Conservation (phyloP, 2,329 filamentous ascomycete genomes). For the Fusarium scirpi region DNA sequence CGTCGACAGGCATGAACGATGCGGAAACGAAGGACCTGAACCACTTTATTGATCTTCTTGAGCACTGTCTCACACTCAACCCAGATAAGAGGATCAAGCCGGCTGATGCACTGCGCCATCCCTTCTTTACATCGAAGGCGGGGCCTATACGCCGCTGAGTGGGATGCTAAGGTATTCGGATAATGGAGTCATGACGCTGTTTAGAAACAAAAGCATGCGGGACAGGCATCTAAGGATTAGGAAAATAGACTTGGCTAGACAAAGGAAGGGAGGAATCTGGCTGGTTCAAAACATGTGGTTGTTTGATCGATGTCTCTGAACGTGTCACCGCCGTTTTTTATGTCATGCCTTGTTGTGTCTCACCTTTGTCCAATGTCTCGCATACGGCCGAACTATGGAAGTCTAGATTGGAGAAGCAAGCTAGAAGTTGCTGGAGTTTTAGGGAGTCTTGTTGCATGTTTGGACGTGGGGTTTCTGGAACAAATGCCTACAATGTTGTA, state of each 20-base stretch:
- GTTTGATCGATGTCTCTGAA: constrained; percentile 27
- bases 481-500: constrained; percentile 6
- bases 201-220: constrained; percentile 21
- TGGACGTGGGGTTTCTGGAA: constrained; percentile 16
- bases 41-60: constrained; percentile 87
- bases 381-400: constrained; percentile 6
- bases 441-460: constrained; percentile 10
- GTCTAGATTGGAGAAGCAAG: constrained; percentile 18
- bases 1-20: constrained; percentile 79
- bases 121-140: constrained; percentile 74
- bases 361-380: constrained; percentile 26
- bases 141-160: constrained; percentile 44
- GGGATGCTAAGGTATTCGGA: constrained; percentile 5
- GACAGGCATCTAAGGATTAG: constrained; percentile 3
- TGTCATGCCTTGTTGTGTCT: constrained; percentile 40
- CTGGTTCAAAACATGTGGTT: constrained; percentile 24
- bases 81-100: constrained; percentile 93
- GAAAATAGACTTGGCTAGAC: constrained; percentile 30
- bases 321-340: constrained; percentile 35
- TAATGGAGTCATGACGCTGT: constrained; percentile 17
- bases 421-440: constrained; percentile 28
- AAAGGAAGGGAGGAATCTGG: constrained; percentile 27
- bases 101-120: constrained; percentile 86
- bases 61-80: constrained; percentile 88
- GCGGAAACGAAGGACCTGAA: constrained; percentile 81